Percentiles rank a stretch among this genome's conserved stretches.
Evolutionary conservation across 1,139 yeast genomes (phyloP).

Genomic region (Pichiaceae sp.): DNA sequence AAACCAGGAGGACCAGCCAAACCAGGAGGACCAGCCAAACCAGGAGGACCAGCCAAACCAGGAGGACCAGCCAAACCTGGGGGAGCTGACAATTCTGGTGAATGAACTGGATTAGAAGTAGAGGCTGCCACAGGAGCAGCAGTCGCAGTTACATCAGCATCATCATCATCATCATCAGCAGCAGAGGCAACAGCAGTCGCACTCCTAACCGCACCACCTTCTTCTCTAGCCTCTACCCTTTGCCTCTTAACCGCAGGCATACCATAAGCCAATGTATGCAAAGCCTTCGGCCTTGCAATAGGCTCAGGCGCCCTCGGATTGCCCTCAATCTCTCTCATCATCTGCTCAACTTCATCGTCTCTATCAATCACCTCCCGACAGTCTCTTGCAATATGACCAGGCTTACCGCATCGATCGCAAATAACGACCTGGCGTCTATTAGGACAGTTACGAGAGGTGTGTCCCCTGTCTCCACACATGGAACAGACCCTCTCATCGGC

Average conservation of each 20-base stretch:
- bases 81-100: slow-evolving; percentile 14
- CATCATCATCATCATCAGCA: too few species aligned
- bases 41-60: slow-evolving; percentile 15
- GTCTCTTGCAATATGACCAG: slow-evolving; percentile 86
- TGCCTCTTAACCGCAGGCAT: not conserved
- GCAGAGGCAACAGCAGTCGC: slow-evolving; percentile 1
- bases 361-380: slow-evolving; percentile 44
- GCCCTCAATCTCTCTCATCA: slow-evolving; percentile 43
- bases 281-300: too few species aligned
- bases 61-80: slow-evolving; percentile 21
- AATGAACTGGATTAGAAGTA: slow-evolving; percentile 5
- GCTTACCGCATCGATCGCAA: slow-evolving; percentile 71
- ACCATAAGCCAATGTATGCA: not conserved
- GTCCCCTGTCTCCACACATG: slow-evolving; percentile 54
- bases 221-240: not conserved
- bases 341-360: slow-evolving; percentile 34
- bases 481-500: slow-evolving; percentile 58
- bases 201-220: too few species aligned
- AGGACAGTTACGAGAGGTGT: slow-evolving; percentile 55
- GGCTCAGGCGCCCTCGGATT: too few species aligned
- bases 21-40: not conserved
- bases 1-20: not conserved
- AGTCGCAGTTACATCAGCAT: not conserved
- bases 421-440: slow-evolving; percentile 48
- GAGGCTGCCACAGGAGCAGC: slow-evolving; percentile 7